Percentiles rank a stretch among this genome's conserved stretches.
Conservation (phyloP, 805 yeast species). For the Yarrowia sp. region DNA sequence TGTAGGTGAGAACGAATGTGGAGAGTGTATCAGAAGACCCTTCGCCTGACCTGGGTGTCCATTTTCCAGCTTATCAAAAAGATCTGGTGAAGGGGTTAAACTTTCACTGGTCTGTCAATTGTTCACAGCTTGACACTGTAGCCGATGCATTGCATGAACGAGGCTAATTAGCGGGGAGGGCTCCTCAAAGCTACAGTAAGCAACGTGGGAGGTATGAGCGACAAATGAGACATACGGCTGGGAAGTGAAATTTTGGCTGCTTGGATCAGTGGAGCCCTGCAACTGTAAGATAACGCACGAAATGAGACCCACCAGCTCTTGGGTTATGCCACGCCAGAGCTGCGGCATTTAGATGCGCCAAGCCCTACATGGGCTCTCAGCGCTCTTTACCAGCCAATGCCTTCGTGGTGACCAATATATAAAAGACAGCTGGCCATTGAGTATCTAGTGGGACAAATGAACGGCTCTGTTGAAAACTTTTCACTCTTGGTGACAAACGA, state of each 20-base stretch:
- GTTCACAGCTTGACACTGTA: not conserved
- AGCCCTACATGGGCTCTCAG: slow-evolving; percentile 17
- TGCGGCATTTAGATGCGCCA: slow-evolving; percentile 37
- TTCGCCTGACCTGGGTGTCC: too few relatives aligned
- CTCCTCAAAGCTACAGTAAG: not conserved
- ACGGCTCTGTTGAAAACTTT: not conserved
- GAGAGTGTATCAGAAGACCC: too few relatives aligned
- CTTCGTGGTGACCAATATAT: slow-evolving; percentile 6
- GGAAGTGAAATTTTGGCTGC: too few relatives aligned
- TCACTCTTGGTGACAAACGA: not conserved
- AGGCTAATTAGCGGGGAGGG: slow-evolving; percentile 2
- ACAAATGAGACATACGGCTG: not conserved
- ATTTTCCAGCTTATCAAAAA: too few relatives aligned
- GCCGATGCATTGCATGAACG: slow-evolving; percentile 20
- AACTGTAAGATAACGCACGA: slow-evolving; percentile 12
- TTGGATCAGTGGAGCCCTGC: too few relatives aligned
- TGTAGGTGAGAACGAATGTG: too few relatives aligned
- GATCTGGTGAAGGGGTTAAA: too few relatives aligned
- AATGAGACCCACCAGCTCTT: not conserved
- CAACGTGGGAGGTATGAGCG: not conserved
- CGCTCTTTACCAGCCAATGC: slow-evolving; percentile 12
- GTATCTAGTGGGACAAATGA: not conserved
- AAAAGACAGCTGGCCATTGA: not conserved
- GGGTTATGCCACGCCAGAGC: slow-evolving; percentile 1
- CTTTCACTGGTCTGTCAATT: too few relatives aligned